These are phyloP conservation scores for Starmerella etchellsii DNA, from an alignment of 805 yeast species.

Conservation along the genomic window DNA sequence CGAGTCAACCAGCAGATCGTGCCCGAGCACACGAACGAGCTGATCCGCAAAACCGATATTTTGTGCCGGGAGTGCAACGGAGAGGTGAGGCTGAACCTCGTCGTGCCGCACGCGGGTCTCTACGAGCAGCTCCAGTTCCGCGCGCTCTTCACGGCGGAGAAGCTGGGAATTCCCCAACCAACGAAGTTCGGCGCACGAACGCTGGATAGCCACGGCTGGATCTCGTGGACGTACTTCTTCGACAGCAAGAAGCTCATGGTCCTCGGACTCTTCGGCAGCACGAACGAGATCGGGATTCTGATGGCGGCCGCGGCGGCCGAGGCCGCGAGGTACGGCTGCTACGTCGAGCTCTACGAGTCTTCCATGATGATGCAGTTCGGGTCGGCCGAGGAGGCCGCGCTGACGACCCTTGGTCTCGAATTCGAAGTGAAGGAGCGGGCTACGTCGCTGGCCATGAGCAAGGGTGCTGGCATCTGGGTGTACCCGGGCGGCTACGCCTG, in stretches of 20 bases:
- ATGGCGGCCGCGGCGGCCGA: slow-evolving; percentile 7
- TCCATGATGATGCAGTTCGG: slow-evolving; percentile 3
- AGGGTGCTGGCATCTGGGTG: slow-evolving; percentile 5
- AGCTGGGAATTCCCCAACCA: slow-evolving; percentile 6
- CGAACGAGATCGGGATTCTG: slow-evolving; percentile 11
- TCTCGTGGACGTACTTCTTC: slow-evolving; percentile 15
- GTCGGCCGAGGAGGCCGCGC: slow-evolving; percentile 8
- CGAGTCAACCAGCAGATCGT: slow-evolving; percentile 1
- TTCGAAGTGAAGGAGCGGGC: not conserved
- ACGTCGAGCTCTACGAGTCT: slow-evolving; percentile 10
- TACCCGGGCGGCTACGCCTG: slow-evolving; percentile 14
- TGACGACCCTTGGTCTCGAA: not conserved
- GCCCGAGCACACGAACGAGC: slow-evolving; percentile 8
- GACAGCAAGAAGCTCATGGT: slow-evolving; percentile 3
- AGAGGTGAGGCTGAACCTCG: slow-evolving; percentile 1
- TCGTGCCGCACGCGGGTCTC: slow-evolving; percentile 12
- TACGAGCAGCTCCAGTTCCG: slow-evolving; percentile 13
- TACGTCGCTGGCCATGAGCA: slow-evolving; percentile 11
- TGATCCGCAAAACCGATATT: slow-evolving; percentile 6
- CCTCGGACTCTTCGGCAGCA: slow-evolving; percentile 15
- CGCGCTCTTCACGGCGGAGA: slow-evolving; percentile 9
- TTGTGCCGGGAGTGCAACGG: slow-evolving; percentile 5
- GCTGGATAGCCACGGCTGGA: slow-evolving; percentile 16
- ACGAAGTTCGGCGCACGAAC: slow-evolving; percentile 14
- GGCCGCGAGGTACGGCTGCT: slow-evolving; percentile 6